These are phyloP conservation scores for Neofusicoccum cordaticola DNA, from an alignment of 2,329 filamentous ascomycete genomes.

Conservation along the genomic window DNA sequence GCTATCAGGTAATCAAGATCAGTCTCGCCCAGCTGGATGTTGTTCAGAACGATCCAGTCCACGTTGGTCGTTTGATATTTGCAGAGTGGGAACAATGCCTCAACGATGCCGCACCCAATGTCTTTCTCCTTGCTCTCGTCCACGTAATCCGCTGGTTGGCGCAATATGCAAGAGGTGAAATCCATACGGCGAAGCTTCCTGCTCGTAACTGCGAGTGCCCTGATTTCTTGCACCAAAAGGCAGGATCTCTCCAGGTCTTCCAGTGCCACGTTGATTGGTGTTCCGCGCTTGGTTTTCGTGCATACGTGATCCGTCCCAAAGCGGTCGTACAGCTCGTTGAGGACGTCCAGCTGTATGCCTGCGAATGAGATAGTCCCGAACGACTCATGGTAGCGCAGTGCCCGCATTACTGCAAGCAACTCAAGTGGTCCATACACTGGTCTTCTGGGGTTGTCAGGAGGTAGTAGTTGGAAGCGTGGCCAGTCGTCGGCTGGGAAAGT, in stretches of 20 bases:
- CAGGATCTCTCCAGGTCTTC: conserved; percentile 55
- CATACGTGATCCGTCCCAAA: conserved; percentile 63
- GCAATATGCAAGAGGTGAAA: conserved; percentile 61
- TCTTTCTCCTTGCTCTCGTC: conserved; percentile 53
- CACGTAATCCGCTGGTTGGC: conserved; percentile 47
- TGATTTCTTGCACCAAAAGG: conserved; percentile 65
- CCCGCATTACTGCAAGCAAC: conserved; percentile 66
- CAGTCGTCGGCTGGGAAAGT: conserved; percentile 56
- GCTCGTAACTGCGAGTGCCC: conserved; percentile 65
- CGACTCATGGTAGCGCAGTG: conserved; percentile 67
- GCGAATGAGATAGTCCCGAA: conserved; percentile 68
- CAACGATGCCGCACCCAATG: conserved; percentile 66
- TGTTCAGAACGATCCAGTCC: conserved; percentile 68
- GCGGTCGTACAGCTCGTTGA: conserved; percentile 61
- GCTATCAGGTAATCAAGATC: conserved; percentile 67
- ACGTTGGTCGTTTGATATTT: conserved; percentile 66
- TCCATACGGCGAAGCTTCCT: conserved; percentile 62
- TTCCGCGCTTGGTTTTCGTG: conserved; percentile 54
- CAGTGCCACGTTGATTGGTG: conserved; percentile 53
- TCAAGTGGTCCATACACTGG: conserved; percentile 59
- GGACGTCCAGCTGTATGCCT: conserved; percentile 59
- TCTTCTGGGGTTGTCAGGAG: conserved; percentile 46
- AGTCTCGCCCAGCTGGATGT: conserved; percentile 67
- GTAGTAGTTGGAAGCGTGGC: conserved; percentile 63
- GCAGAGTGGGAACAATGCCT: conserved; percentile 66